Evolutionary conservation across 2,329 filamentous ascomycete genomes (phyloP).

Genomic region (Periconia macrospinosa): DNA sequence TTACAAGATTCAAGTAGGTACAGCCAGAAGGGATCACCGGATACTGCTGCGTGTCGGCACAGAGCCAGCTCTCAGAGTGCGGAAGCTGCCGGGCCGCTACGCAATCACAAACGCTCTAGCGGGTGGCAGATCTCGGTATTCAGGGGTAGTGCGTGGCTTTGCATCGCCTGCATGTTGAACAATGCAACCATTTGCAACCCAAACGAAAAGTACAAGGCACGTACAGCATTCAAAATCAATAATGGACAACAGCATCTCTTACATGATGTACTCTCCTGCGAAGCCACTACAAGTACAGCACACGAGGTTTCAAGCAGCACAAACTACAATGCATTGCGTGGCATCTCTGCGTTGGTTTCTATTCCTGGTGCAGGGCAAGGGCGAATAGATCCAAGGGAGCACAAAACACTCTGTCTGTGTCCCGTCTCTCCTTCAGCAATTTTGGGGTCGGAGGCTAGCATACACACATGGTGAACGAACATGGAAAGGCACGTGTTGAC

Average conservation of each 20-base stretch:
- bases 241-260: constrained; percentile 6
- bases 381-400: background rate
- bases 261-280: background rate
- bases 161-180: background rate
- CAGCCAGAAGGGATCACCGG: background rate
- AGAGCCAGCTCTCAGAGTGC: background rate
- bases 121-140: constrained; percentile 3
- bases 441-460: too few relatives aligned
- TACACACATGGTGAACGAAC: too few relatives aligned
- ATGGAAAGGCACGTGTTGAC: too few relatives aligned
- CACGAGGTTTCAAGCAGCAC: background rate
- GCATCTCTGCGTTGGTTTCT: background rate
- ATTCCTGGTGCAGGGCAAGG: background rate
- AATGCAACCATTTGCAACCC: background rate
- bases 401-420: background rate
- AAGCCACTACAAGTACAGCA: background rate
- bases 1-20: background rate
- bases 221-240: constrained; percentile 10
- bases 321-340: background rate
- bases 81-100: constrained; percentile 8
- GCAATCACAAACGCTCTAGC: background rate
- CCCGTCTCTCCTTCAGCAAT: too few relatives aligned
- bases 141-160: background rate
- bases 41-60: background rate
- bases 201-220: constrained; percentile 5